Percentiles rank a stretch among this genome's conserved stretches.
Conservation (phyloP, 148 eudicot species). For the Spergularia marina region DNA sequence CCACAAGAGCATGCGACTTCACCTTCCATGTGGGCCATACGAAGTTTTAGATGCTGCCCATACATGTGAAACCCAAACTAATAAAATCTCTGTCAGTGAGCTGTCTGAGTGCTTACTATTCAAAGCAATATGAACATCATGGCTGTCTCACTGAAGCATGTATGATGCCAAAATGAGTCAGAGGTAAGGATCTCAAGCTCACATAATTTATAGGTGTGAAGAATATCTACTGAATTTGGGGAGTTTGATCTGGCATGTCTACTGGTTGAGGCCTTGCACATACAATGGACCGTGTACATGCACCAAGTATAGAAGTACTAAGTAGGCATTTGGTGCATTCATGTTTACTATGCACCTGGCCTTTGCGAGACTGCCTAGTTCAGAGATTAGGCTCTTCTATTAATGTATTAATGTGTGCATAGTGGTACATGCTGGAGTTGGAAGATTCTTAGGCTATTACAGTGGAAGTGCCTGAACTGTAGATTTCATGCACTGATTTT, state of each 20-base stretch:
- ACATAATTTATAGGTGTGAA: neutral
- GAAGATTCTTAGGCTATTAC: neutral
- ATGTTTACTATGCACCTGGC: neutral
- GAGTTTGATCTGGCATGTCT: neutral
- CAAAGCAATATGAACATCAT: neutral
- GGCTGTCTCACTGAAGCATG: neutral
- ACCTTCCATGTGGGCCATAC: constrained; percentile 5
- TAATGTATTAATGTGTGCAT: neutral
- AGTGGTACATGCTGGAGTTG: neutral
- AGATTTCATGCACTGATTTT: neutral
- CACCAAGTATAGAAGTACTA: neutral
- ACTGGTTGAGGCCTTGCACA: neutral
- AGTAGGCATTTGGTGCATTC: neutral
- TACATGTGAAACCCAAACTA: neutral
- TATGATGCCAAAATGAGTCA: neutral
- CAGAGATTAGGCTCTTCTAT: neutral
- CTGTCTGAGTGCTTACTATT: neutral
- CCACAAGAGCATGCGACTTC: constrained; percentile 1
- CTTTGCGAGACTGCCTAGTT: neutral
- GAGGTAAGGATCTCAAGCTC: neutral
- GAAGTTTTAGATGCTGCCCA: neutral
- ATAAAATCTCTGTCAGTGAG: neutral
- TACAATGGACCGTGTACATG: neutral
- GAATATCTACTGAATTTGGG: neutral
- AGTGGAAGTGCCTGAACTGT: neutral